Evolutionary conservation across 441 rosid genomes (phyloP), one percentile per base, ranked within the genome.

Genomic region (Jatropha multifida): DNA sequence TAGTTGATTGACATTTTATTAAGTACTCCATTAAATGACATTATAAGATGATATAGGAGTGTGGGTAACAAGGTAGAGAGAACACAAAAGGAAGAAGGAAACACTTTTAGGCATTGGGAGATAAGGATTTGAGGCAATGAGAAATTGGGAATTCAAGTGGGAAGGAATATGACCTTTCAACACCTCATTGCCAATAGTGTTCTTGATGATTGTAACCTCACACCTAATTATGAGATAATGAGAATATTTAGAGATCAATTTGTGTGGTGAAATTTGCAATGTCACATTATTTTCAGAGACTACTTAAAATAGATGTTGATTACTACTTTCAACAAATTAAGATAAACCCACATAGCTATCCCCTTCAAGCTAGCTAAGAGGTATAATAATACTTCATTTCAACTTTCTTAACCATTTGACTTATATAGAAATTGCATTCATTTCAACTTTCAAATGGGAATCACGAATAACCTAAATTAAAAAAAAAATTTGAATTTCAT

Each of bases 251-350:
- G 20, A 42, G 14, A 41, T 59, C 27, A 71, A 60, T 54, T 44
- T 71, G 46, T 65, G 51, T n/a, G 54, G 11, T 26, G 8, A 5
- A 56, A 9, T 3, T 60, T 59, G 44, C 65, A 59, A 20, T 44
- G 56, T 37, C 27, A 55, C 48, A 65, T 48, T 67, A 67, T 46
- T 48, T 37, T 48, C 2, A 67, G 15, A n/a, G 10, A n/a, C 13
- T 3, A 65, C 51, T n/a, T 52, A 68, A 51, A 69, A 51, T 69
- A 32, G 72, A 52, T 14, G 8, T 46, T 49, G 72, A 69, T 69
- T 52, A 26, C 4, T 51, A 52, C 60, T 23, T 69, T 52, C 2
- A 69, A 14, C 46, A 18, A 18, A 41, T 64, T 9, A 13, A n/a
- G 8, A 13, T 11, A 26, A 40, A n/a, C 1, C 11, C 26, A 18